Evolutionary conservation across 495 filamentous ascomycete species (phyloP).

Genomic region (Aspergillus panamensis): DNA sequence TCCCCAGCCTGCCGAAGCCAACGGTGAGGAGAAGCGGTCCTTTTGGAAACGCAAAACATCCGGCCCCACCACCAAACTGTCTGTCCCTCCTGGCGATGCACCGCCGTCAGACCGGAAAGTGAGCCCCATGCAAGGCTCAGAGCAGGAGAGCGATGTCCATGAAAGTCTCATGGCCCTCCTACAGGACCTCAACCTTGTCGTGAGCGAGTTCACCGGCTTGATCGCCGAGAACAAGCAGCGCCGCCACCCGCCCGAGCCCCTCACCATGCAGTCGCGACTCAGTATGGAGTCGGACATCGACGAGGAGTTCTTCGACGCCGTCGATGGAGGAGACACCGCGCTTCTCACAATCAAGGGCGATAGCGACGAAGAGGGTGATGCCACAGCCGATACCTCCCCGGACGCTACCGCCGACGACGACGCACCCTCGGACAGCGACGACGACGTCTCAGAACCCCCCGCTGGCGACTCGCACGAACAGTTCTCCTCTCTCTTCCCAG

Average conservation of each 20-base stretch:
- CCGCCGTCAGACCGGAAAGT: constrained; percentile 34
- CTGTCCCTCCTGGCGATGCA: constrained; percentile 44
- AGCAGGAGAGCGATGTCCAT: constrained; percentile 61
- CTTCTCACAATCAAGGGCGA: constrained; percentile 69
- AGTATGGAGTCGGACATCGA: constrained; percentile 79
- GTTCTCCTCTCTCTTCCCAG: constrained; percentile 61
- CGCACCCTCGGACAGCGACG: constrained; percentile 51
- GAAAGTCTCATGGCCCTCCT: constrained; percentile 77
- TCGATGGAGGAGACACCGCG: constrained; percentile 64
- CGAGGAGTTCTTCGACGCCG: constrained; percentile 94
- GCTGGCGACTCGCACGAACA: constrained; percentile 38
- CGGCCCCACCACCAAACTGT: constrained; percentile 39
- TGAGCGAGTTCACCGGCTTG: constrained; percentile 74
- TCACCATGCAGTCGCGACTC: constrained; percentile 53
- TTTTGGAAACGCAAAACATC: constrained; percentile 88
- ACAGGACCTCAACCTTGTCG: constrained; percentile 75
- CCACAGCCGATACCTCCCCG: constrained; percentile 19
- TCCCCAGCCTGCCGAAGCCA: constrained; percentile 28
- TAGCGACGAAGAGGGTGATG: constrained; percentile 48
- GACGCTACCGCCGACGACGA: constrained; percentile 32
- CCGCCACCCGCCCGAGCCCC: constrained; percentile 51
- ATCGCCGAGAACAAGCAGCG: constrained; percentile 75
- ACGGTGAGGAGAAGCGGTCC: constrained; percentile 45
- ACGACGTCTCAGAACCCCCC: constrained; percentile 44
- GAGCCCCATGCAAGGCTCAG: constrained; percentile 37